Base-by-base conservation (phyloP, 2,329 filamentous ascomycete genomes). In the Dendryphion nanum region DNA sequence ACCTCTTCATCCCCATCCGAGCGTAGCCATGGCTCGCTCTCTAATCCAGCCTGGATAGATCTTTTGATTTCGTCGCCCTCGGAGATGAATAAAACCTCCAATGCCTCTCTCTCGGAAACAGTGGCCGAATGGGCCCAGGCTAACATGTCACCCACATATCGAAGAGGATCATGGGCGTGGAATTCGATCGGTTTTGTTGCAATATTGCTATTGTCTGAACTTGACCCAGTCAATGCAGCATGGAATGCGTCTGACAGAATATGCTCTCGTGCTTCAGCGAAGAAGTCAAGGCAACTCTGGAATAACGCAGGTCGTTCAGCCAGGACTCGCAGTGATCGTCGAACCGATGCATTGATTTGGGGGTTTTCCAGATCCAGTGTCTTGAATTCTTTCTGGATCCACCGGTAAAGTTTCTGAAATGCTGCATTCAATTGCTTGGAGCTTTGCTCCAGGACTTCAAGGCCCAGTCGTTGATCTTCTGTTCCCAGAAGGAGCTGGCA, bases 81-180 rank as follows among this genome's bases (percentile, higher is more conserved):
- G 0, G 86, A 85, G 29, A 96, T 83, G 59, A 98, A 98, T 1
- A 98, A 73, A 2, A 89, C 82, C 63, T 97, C 91, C 5, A 98
- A 74, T 0, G 90, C 89, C 66, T 98, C 93, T 36, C 87, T 80
- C 65, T 98, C 93, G 20, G 91, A 94, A 1, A 98, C 93, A 0
- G 91, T 85, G 3, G 90, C 86, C 1, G 93, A 95, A 63, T 98
- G 93, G 5, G 86, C 82, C 93, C 93, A 98, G 4, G 93, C 93
- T 12, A 98, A 77, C 90, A 98, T 98, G 60, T 98, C 93, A 37
- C 93, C 89, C 3, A 94, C 82, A 63, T 97, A 97, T 15, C 93
- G 82, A 18, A 97, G 70, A 1, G 89, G 84, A 57, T 98, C 93
- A 61, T 97, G 91, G 1, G 93, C 91, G 8, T 84, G 85, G 53